phyloP scores from a whole-genome alignment of 352 stramenopile species.

The Pythium oligandrum region DNA sequence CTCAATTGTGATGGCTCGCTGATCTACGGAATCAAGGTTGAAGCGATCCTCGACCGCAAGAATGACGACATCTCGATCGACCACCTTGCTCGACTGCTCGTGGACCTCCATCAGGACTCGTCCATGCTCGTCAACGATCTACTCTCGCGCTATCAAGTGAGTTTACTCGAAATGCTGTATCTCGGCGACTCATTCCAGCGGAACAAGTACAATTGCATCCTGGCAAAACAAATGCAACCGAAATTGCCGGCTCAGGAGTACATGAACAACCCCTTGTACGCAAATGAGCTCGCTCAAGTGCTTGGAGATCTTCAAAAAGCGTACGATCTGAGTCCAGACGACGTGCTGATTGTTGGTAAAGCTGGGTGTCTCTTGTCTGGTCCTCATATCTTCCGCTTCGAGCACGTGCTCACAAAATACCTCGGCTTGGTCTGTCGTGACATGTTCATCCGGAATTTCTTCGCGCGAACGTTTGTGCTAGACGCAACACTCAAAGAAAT shows the following conservation, averaged over 20 bases:
- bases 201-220: slow-evolving; percentile 98
- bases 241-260: slow-evolving; percentile 95
- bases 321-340: slow-evolving; percentile 94
- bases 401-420: slow-evolving; percentile 94
- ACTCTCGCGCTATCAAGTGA: slow-evolving; percentile 94
- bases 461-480: slow-evolving; percentile 94
- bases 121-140: slow-evolving; percentile 95
- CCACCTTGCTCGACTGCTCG: slow-evolving; percentile 93
- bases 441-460: slow-evolving; percentile 98
- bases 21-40: slow-evolving; percentile 87
- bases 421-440: slow-evolving; percentile 95
- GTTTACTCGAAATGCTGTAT: slow-evolving; percentile 95
- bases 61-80: slow-evolving; percentile 96
- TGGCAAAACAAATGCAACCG: slow-evolving; percentile 95
- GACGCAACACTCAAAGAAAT: slow-evolving; percentile 95
- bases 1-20: slow-evolving; percentile 74
- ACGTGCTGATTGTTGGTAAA: slow-evolving; percentile 94
- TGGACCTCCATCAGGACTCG: slow-evolving; percentile 96
- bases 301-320: slow-evolving; percentile 92
- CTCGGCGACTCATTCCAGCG: slow-evolving; percentile 92
- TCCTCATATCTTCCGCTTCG: slow-evolving; percentile 94
- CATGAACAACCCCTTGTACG: slow-evolving; percentile 91
- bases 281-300: slow-evolving; percentile 95
- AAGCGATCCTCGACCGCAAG: slow-evolving; percentile 95
- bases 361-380: slow-evolving; percentile 92